Evolutionary conservation across 306 rosid genomes (phyloP), one percentile per base, ranked within the genome.

Genomic region (Astragalus membranaceus): DNA sequence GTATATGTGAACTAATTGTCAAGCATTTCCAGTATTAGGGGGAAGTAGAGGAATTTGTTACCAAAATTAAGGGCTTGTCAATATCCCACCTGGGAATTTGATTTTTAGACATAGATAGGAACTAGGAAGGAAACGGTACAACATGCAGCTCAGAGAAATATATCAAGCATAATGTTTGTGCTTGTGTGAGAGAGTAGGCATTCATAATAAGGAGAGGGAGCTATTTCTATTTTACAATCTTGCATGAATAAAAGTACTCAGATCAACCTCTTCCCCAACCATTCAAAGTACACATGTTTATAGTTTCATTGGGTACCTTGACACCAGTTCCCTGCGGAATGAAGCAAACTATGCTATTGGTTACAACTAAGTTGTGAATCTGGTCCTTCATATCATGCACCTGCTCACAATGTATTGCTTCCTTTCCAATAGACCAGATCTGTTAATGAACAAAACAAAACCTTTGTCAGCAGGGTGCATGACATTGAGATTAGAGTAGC

Each of bases 361-460:
- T 64, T 67, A 90, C 80, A 29, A 75, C 82, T 47, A 90, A 64
- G 63, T 80, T 87, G 66, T 85, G 94, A 80, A 93, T 82, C 57
- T 88, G 98, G 65, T 87, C 98, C 86, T 90, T 93, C 96, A 85
- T 79, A 33, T 93, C 94, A 32, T 82, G 87, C 54, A 84, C 85
- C 80, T 87, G 88, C 44, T 79, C 70, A 58, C 90, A 85, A 59
- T 85, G 76, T 49, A 88, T 76, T 61, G 44, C 69, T 61, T 80
- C 77, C 70, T 85, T 82, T 60, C 86, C 87, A 17, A 90, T 55
- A 58, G 94, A 82, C 98, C 98, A 90, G 57, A 80, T 81, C 96
- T 90, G 87, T 41, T 58, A 62, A 47, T 64, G 75, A 69, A 13
- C 8, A 41, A 83, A 29, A 75, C n/a, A 57, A 73, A 54, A 35